These are phyloP conservation scores for Thelephora terrestris DNA, from an alignment of 1,284 basidiomycete species.

Conservation along the genomic window DNA sequence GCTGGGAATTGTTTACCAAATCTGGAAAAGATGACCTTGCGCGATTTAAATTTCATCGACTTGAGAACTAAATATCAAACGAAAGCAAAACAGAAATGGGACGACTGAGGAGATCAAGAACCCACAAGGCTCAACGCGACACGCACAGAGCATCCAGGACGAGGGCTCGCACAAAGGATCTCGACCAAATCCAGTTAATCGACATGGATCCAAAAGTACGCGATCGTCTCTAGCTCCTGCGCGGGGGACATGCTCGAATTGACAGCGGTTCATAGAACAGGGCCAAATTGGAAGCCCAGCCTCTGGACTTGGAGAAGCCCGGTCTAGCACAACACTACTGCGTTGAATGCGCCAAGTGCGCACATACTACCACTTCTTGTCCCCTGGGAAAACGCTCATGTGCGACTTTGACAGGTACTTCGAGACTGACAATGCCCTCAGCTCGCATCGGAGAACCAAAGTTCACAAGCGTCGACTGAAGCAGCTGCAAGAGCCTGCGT, in stretches of 20 bases:
- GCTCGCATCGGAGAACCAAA: constrained; percentile 76
- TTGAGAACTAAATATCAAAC: too few species aligned
- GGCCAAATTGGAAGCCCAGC: constrained; percentile 74
- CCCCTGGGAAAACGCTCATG: background rate
- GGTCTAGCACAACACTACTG: constrained; percentile 90
- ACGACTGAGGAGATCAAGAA: constrained; percentile 62
- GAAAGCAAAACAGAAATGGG: constrained; percentile 41
- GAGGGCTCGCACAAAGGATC: constrained; percentile 65
- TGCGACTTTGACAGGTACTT: constrained; percentile 49
- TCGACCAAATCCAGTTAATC: constrained; percentile 84
- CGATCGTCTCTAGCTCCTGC: background rate
- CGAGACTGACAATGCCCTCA: constrained; percentile 72
- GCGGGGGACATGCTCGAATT: background rate
- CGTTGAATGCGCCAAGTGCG: constrained; percentile 85
- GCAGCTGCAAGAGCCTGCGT: constrained; percentile 70
- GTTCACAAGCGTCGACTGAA: constrained; percentile 79
- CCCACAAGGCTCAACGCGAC: constrained; percentile 63
- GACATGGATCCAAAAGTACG: constrained; percentile 75
- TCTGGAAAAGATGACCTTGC: too few species aligned
- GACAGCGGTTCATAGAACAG: constrained; percentile 39
- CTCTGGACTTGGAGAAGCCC: constrained; percentile 79
- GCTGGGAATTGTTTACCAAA: too few species aligned
- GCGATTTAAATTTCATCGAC: too few species aligned
- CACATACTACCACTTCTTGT: constrained; percentile 10
- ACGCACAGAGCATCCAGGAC: constrained; percentile 64